These are phyloP conservation scores for Aspergillus sp. DNA, from an alignment of 2,329 filamentous ascomycete genomes.

Conservation along the genomic window DNA sequence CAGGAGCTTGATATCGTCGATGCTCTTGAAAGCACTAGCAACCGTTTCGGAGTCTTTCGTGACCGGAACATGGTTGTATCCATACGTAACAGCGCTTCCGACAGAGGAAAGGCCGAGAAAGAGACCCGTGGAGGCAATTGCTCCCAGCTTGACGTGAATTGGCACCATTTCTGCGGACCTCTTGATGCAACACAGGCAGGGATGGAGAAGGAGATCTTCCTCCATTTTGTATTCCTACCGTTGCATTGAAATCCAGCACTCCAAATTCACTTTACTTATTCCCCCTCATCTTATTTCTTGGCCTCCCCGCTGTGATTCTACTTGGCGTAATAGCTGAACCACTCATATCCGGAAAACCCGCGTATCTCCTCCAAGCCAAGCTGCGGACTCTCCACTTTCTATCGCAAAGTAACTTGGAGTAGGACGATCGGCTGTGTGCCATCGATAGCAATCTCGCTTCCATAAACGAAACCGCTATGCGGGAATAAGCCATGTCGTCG, in stretches of 20 bases:
- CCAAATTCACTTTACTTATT: background rate
- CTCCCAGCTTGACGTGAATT: background rate
- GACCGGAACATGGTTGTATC: slow-evolving; percentile 6
- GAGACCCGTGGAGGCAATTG: background rate
- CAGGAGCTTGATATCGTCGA: background rate
- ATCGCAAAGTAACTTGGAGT: background rate
- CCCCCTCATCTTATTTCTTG: background rate
- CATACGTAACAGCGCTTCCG: background rate
- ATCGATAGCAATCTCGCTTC: background rate
- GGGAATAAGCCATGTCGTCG: background rate
- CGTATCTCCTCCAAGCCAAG: background rate
- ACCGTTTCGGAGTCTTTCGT: background rate
- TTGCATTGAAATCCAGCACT: background rate
- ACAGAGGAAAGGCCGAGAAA: slow-evolving; percentile 2
- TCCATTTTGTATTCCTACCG: background rate
- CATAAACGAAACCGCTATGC: background rate
- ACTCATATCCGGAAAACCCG: background rate
- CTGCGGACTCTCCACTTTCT: background rate
- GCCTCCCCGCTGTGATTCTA: slow-evolving; percentile 1
- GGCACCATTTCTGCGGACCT: no score
- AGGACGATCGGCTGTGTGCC: background rate
- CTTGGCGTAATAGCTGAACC: background rate
- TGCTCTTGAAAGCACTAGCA: background rate
- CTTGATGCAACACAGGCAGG: background rate
- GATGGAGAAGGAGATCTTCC: background rate